Evolutionary conservation across 768 basidiomycete species (phyloP), one percentile per base, ranked within the genome.

Genomic region (Imleria badia): DNA sequence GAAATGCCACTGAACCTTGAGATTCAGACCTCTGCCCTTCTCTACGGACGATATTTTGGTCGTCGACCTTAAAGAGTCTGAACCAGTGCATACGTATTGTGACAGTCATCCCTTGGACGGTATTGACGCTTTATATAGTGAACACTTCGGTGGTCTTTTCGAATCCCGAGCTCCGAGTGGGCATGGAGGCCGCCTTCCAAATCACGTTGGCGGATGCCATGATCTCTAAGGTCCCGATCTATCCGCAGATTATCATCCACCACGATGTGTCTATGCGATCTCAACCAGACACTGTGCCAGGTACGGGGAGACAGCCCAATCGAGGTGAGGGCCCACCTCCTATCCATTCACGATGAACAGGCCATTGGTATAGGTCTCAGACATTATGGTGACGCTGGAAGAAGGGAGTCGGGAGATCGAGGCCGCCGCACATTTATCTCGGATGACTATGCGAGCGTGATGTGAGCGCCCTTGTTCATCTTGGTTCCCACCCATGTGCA

Each of bases 181-280:
- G 77, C 12, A 81, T 85, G 56, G 66, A 73, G 4, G 81, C 81
- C 0, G 81, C 89, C 0, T 97, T 92, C 71, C 94, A 98, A 67
- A 62, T 97, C 8, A 81, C 87, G 0, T 82, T 84, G 0, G 62
- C 69, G 0, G 62, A 71, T 5, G 73, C 81, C 26, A 26, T 26
- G 26, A 26, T 26, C 26, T 26, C 26, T 26, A 6, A 26, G 26
- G 6, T 26, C 26, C 26, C 6, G 26, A 26, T 26, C 26, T 26
- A 26, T 26, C 26, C 72, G 2, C 83, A 87, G 0, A 49, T 90
- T 26, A 58, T 80, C 14, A 67, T 94, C 5, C 72, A 70, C 3
- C 84, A 88, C 60, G 60, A 59, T 52, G 57, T 13, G 46, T 53
- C 59, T n/a, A 20, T 46, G 6, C 62, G 9, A 53, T 58, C 34